These are phyloP conservation scores for Jacaranda mimosifolia DNA, from an alignment of 257 asterid species.

Conservation along the genomic window DNA sequence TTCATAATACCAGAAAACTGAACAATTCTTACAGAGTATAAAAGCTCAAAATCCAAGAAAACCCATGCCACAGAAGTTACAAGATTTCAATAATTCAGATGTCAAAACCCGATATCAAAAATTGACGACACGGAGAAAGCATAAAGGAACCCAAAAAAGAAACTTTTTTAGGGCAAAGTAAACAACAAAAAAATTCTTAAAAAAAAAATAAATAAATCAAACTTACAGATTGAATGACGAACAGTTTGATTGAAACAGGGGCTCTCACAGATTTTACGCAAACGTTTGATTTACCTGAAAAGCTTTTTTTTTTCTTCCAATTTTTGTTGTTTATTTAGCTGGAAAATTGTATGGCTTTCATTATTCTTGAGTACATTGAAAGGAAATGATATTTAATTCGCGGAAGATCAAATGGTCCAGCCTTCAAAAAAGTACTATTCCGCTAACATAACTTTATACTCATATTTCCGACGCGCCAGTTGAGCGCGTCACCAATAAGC, in stretches of 20 bases:
- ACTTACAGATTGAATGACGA: constrained; percentile 50
- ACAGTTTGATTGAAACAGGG: constrained; percentile 36
- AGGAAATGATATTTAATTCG: constrained; percentile 38
- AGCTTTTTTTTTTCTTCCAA: neutral
- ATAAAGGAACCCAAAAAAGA: constrained; percentile 22
- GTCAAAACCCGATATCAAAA: constrained; percentile 33
- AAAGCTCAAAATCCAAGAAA: constrained; percentile 38
- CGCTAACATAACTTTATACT: constrained; percentile 29
- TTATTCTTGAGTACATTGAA: constrained; percentile 38
- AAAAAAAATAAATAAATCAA: constrained; percentile 14
- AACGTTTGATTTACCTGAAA: constrained; percentile 34
- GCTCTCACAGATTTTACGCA: constrained; percentile 36
- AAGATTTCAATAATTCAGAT: constrained; percentile 43
- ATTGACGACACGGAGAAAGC: constrained; percentile 31
- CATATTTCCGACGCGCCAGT: constrained; percentile 24
- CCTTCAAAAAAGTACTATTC: constrained; percentile 30
- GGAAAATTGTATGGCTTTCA: constrained; percentile 37
- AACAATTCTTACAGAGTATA: neutral
- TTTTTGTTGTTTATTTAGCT: constrained; percentile 25
- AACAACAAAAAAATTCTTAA: neutral
- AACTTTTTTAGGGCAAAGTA: constrained; percentile 38
- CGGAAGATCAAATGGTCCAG: constrained; percentile 42
- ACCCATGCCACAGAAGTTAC: constrained; percentile 36
- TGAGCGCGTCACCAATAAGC: constrained; percentile 2
- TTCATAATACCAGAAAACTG: constrained; percentile 12